Evolutionary conservation across 2,329 filamentous ascomycete species (phyloP), one percentile per base, ranked within the genome.

Genomic region (Hysterium pulicare): DNA sequence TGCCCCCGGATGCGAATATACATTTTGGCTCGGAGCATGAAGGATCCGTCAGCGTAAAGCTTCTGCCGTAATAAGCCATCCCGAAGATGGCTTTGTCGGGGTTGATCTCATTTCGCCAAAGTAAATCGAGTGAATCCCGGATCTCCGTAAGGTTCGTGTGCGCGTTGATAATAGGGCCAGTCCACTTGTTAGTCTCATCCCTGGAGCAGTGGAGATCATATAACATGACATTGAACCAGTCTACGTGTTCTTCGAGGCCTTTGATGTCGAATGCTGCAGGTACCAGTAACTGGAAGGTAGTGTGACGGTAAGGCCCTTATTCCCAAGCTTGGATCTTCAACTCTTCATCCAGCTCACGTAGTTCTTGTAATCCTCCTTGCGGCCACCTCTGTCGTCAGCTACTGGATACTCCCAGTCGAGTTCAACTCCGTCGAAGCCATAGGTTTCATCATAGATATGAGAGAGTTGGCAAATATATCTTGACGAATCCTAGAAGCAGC

Each of bases 71-170:
- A 48, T 71, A 76, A 4, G 55, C 71, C 1, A 70, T 16, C 0
- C 75, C 74, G 7, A 78, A 35, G 4, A 51, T 54, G 0, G 78
- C 51, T 36, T 74, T 70, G 0, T 38, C 31, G 0, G 74, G 59
- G 3, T 58, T 47, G 3, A 78, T 52, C 19, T 66, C 49, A 28
- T 67, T 69, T 13, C 73, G 53, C 72, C 74, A 76, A 4, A 76
- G 53, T 0, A 78, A 64, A 7, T 75, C 66, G 0, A 72, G 31
- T 0, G 57, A 61, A 0, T 48, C 20, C 4, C 67, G 52, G 20
- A 74, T 73, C 52, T 75, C 70, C 1, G 72, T 75, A 0, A 74
- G 35, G 46, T 76, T 74, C 2, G 72, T 72, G 44, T 75, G 70
- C 0, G 49, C 45, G 6, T 57, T 41, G 1, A 67, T 46, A 13